Base-by-base conservation (phyloP, 768 basidiomycete genomes). In the Pleurotus sapidus region DNA sequence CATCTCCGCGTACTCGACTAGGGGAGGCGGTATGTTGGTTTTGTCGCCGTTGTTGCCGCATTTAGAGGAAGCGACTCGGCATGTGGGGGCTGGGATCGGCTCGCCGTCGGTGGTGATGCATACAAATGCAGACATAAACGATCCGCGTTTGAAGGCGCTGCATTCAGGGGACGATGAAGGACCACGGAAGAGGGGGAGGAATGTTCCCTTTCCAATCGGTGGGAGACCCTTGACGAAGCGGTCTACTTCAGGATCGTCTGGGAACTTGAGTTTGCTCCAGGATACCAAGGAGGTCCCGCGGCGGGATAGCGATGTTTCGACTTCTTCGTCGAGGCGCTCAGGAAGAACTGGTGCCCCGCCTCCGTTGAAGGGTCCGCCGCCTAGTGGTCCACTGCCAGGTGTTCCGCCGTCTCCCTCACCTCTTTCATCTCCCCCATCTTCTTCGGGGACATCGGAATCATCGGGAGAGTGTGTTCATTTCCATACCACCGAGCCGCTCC, bases 311-410 rank as follows among this genome's bases (percentile, higher is more conserved):
- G 49, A 50, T 37, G 34, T 27, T 5, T 50, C 49, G 34, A 37
- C 25, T 34, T 34, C 30, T 30, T 30, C 27, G 20, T 39, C 23
- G 39, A n/a, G 12, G 38, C 51, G 51, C 9, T 30, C 39, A 3
- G 51, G 37, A 23, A 1, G 51, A 11, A 25, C 12, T 45, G 42
- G 11, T 5, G 42, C 42, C 5, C 23, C 39, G 3, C 37, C 39
- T 20, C 37, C 37, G 11, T n/a, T 54, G 12, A 54, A 38, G 38
- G 51, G 51, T 7, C 51, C 51, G 3, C 51, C 51, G 8, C 51
- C 51, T n/a, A 54, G 18, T 23, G 51, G 38, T 37, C 51, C 51
- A n/a, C n/a, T 54, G 23, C 51, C 51, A 6, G 39, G 37, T 38
- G 39, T 54, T 7, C 51, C 51, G 12, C 1, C 27, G 18, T 4